phyloP scores from a whole-genome alignment of 306 rosid species.

The Citrullus amarus region DNA sequence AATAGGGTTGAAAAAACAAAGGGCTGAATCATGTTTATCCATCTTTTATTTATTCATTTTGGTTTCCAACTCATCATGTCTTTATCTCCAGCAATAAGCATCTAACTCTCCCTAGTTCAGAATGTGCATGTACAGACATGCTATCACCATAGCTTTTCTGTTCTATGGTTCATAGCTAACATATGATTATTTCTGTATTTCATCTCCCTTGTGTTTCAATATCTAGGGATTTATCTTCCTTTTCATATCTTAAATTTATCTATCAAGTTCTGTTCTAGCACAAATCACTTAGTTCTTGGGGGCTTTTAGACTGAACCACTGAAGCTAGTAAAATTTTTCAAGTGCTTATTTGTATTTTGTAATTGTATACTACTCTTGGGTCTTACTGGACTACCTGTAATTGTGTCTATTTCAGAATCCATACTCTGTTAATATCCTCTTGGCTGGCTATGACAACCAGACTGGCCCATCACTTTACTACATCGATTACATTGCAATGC shows the following conservation, averaged over 20 bases:
- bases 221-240: neutral
- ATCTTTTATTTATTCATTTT: neutral
- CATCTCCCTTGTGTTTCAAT: neutral
- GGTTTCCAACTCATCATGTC: neutral
- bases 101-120: neutral
- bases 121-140: neutral
- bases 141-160: neutral
- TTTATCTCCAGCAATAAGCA: neutral
- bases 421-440: slow-evolving; percentile 52
- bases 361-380: too few relatives aligned
- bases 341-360: neutral
- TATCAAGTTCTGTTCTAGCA: neutral
- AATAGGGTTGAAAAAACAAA: neutral
- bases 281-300: neutral
- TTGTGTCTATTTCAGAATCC: neutral
- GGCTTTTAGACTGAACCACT: neutral
- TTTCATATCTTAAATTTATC: neutral
- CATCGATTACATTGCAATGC: slow-evolving; percentile 81
- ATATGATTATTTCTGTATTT: neutral
- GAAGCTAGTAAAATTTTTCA: neutral
- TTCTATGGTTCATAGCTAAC: neutral
- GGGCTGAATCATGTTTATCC: neutral
- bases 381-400: neutral
- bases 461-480: slow-evolving; percentile 74
- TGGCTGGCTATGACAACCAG: slow-evolving; percentile 87